phyloP scores from a whole-genome alignment of 2,329 filamentous ascomycete genomes.

The Pseudocercospora fijiensis region DNA sequence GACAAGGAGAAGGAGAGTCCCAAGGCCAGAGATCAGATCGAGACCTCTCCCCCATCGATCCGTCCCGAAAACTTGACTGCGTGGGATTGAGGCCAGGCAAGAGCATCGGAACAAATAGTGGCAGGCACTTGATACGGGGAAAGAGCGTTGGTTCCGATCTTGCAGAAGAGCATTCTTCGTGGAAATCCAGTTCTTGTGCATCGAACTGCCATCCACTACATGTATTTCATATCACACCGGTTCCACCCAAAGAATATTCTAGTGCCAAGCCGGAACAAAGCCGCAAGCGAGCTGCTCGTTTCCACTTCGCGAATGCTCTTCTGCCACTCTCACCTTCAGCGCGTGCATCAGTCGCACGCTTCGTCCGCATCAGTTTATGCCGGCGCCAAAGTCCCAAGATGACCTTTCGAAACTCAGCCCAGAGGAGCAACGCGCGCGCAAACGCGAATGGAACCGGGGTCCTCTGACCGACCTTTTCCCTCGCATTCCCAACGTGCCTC shows the following conservation, averaged over 20 bases:
- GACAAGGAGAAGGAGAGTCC: not conserved
- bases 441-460: conserved; percentile 35
- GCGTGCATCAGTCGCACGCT: conserved; percentile 2
- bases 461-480: conserved; percentile 36
- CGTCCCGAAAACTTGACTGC: conserved; percentile 1
- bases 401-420: conserved; percentile 4
- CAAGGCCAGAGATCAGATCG: not conserved
- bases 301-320: not conserved
- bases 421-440: conserved; percentile 5
- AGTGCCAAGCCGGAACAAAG: conserved; percentile 3
- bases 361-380: conserved; percentile 1
- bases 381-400: not conserved
- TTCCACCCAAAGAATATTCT: not conserved
- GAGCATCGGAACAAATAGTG: not conserved
- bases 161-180: not conserved
- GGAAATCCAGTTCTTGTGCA: not conserved
- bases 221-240: not conserved
- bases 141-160: not conserved
- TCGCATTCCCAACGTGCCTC: conserved; percentile 26
- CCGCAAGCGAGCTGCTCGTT: not conserved
- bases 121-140: not conserved
- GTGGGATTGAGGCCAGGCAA: not conserved
- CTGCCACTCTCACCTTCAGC: not conserved
- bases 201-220: not conserved
- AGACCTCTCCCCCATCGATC: not conserved